Evolutionary conservation across 495 filamentous ascomycete genomes (phyloP), one percentile per base, ranked within the genome.

Genomic region (Thermothielavioides terrestris): DNA sequence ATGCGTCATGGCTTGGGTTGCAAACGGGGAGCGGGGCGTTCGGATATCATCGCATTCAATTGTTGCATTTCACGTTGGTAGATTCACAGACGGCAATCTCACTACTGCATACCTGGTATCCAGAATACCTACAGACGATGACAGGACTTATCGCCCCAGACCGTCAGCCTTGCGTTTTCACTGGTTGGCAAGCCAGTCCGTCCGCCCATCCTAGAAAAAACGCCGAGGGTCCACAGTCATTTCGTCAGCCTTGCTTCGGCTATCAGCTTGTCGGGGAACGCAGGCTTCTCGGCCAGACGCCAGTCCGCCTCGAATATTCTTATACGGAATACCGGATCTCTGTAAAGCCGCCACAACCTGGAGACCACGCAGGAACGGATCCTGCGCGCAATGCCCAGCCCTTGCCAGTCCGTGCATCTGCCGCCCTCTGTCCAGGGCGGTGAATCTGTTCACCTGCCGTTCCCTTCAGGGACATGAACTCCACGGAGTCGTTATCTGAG

Each of bases 291-390:
- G 37, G 3, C 42, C 35, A 42, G 10, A 26, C 35, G 31, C 31
- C 42, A 5, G 38, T 25, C 23, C 49, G 49, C 50, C 50, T 30
- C 50, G 42, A 36, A 42, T 52, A 52, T 52, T 37, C 15, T 22
- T 34, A 27, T 38, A n/a, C n/a, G n/a, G n/a, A n/a, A n/a, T n/a
- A n/a, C n/a, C n/a, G n/a, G n/a, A n/a, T n/a, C n/a, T n/a, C n/a
- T n/a, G n/a, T n/a, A n/a, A n/a, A n/a, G n/a, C n/a, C n/a, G n/a
- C n/a, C n/a, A n/a, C n/a, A n/a, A n/a, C n/a, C n/a, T n/a, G n/a
- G n/a, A n/a, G n/a, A n/a, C n/a, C 18, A 34, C 23, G 15, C 25
- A 35, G 20, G 23, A 17, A 34, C 31, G 6, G 44, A 20, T 20
- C 31, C 36, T 26, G 31, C 30, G 21, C 17, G 36, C 1, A 43